These are phyloP conservation scores for Vitis rotundifolia DNA, from an alignment of 164 flowering plant genomes.

Conservation along the genomic window DNA sequence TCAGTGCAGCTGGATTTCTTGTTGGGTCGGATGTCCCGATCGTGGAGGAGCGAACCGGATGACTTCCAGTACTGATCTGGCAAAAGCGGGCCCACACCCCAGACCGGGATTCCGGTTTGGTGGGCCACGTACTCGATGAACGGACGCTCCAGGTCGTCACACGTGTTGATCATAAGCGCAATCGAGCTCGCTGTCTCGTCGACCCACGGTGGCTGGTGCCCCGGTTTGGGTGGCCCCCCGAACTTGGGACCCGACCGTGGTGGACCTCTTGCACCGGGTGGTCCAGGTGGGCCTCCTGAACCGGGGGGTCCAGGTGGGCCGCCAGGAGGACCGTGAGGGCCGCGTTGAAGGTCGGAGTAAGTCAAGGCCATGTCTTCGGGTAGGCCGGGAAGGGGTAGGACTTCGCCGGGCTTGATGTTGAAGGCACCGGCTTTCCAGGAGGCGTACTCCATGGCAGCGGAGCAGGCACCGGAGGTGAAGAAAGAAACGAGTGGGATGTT, in stretches of 20 bases:
- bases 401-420: slow-evolving; percentile 28
- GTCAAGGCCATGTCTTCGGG: slow-evolving; percentile 31
- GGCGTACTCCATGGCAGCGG: slow-evolving; percentile 32
- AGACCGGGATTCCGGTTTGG: slow-evolving; percentile 42
- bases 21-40: slow-evolving; percentile 9
- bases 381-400: slow-evolving; percentile 28
- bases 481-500: slow-evolving; percentile 23
- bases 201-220: slow-evolving; percentile 47
- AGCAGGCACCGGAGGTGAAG: slow-evolving; percentile 37
- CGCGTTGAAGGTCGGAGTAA: slow-evolving; percentile 22
- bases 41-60: slow-evolving; percentile 22
- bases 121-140: slow-evolving; percentile 44
- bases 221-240: slow-evolving; percentile 17
- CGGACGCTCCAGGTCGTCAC: slow-evolving; percentile 53
- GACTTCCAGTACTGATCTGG: slow-evolving; percentile 59
- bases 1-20: slow-evolving; percentile 27
- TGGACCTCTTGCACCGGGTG: neutral
- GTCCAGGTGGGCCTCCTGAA: neutral
- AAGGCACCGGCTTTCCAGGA: slow-evolving; percentile 15
- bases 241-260: neutral
- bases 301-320: neutral
- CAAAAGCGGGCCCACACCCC: slow-evolving; percentile 66
- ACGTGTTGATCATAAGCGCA: slow-evolving; percentile 59
- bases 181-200: slow-evolving; percentile 33
- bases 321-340: slow-evolving; percentile 8